A percentile compares a stretch with the other conserved stretches of the same genome.
phyloP scores from a whole-genome alignment of 441 rosid species.

The Jatropha podagrica region DNA sequence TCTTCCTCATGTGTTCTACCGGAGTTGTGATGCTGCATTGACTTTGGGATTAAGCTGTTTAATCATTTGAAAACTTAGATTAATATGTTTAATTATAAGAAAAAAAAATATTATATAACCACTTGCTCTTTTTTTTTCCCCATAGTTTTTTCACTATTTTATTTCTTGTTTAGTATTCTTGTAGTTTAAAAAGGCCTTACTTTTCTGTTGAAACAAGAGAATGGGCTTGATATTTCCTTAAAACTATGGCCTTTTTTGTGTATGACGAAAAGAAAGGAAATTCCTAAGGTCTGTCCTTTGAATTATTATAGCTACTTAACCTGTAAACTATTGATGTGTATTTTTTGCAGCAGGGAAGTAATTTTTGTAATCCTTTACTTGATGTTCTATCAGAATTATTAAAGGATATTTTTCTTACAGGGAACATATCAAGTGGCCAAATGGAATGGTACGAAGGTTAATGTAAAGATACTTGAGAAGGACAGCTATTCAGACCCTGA shows the following conservation, averaged over 20 bases:
- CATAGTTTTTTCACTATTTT: background rate
- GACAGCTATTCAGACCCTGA: slow-evolving; percentile 73
- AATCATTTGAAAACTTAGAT: no score
- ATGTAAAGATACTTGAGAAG: slow-evolving; percentile 88
- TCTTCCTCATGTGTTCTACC: background rate
- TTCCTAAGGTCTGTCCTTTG: background rate
- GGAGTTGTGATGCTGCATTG: background rate
- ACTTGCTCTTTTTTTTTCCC: background rate
- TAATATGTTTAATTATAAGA: no score
- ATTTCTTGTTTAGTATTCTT: background rate
- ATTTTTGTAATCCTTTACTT: background rate
- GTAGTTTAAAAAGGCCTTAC: background rate
- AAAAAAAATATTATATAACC: no score
- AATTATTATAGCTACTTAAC: background rate
- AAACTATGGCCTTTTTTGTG: background rate
- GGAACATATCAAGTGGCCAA: slow-evolving; percentile 95
- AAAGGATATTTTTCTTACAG: slow-evolving; percentile 40
- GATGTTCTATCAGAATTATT: slow-evolving; percentile 11
- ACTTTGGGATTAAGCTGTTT: background rate
- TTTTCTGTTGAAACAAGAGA: background rate
- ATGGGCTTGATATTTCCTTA: background rate
- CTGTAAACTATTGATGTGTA: background rate
- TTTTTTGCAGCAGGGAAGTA: background rate
- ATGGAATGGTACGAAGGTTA: slow-evolving; percentile 97
- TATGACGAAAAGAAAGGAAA: background rate